Conservation (phyloP, 2,329 filamentous ascomycete species). For the Mycosphaerella sp. region DNA sequence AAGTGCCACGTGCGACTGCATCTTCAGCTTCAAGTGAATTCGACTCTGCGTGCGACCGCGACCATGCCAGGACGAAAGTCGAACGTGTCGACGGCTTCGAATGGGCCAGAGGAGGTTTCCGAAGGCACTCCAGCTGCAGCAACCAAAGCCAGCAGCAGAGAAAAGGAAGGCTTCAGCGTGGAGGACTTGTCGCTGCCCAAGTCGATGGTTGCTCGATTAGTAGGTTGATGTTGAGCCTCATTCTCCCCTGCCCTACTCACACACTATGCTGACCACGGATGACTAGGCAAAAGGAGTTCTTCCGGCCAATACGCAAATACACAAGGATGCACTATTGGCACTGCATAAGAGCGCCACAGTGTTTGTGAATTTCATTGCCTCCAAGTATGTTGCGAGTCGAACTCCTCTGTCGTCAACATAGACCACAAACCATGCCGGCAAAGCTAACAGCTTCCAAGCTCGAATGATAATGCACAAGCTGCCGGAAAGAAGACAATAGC, state of each 20-base stretch:
- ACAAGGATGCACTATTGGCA: constrained; percentile 72
- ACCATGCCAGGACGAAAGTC: constrained; percentile 45
- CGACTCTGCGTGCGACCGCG: not conserved
- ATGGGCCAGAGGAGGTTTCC: constrained; percentile 35
- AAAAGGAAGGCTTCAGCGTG: constrained; percentile 39
- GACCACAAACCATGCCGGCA: not conserved
- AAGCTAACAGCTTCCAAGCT: constrained; percentile 42
- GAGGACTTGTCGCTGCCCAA: constrained; percentile 30
- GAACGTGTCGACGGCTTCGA: constrained; percentile 38
- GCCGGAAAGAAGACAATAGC: constrained; percentile 73
- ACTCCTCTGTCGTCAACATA: not conserved
- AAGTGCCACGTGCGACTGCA: not conserved
- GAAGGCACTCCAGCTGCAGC: constrained; percentile 25
- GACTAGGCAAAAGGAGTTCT: constrained; percentile 10
- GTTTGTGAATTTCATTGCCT: constrained; percentile 73
- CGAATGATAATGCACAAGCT: constrained; percentile 62
- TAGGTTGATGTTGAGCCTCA: not conserved
- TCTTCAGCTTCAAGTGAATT: not conserved
- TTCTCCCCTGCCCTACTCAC: not conserved
- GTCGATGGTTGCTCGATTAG: constrained; percentile 7
- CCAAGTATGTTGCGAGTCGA: constrained; percentile 52
- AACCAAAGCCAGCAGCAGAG: constrained; percentile 21
- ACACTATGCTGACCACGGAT: not conserved
- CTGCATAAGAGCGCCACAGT: constrained; percentile 76
- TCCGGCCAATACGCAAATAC: constrained; percentile 68